Evolutionary conservation across 345 rosid genomes (phyloP).

Genomic region (Theobroma cacao): DNA sequence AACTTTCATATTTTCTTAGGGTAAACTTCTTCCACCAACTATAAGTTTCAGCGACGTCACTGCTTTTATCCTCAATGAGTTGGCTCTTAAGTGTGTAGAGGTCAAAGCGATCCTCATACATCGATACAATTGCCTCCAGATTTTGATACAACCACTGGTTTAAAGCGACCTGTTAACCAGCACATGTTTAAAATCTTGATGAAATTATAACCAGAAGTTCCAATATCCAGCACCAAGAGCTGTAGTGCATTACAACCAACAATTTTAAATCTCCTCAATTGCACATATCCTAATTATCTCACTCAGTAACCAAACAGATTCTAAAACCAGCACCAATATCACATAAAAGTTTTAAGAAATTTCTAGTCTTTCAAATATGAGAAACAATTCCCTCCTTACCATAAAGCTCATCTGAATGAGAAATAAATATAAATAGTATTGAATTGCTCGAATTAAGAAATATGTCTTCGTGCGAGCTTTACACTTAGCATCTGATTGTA

Average conservation of each 20-base stretch:
- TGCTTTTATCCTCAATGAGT: constrained; percentile 37
- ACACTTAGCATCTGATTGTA: not conserved
- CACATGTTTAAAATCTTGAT: constrained; percentile 4
- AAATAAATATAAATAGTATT: not conserved
- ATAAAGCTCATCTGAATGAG: not conserved
- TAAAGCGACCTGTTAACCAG: constrained; percentile 63
- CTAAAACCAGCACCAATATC: not conserved
- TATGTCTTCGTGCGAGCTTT: not conserved
- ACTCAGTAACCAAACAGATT: not conserved
- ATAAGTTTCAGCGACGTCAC: constrained; percentile 34
- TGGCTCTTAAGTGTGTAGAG: constrained; percentile 54
- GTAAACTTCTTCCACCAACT: constrained; percentile 71
- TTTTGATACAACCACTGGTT: constrained; percentile 91
- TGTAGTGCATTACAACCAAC: not conserved
- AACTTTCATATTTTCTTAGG: constrained; percentile 33
- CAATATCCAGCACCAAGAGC: not conserved
- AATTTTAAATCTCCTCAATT: not conserved
- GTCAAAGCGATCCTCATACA: constrained; percentile 95
- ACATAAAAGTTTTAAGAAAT: not conserved
- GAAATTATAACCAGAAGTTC: not conserved
- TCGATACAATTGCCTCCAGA: constrained; percentile 76
- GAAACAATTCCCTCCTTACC: constrained; percentile 1
- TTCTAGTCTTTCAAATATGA: not conserved
- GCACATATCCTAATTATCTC: not conserved
- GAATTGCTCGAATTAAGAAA: not conserved